Evolutionary conservation across 352 stramenopile species (phyloP).

Genomic region (Globisporangium lucens): DNA sequence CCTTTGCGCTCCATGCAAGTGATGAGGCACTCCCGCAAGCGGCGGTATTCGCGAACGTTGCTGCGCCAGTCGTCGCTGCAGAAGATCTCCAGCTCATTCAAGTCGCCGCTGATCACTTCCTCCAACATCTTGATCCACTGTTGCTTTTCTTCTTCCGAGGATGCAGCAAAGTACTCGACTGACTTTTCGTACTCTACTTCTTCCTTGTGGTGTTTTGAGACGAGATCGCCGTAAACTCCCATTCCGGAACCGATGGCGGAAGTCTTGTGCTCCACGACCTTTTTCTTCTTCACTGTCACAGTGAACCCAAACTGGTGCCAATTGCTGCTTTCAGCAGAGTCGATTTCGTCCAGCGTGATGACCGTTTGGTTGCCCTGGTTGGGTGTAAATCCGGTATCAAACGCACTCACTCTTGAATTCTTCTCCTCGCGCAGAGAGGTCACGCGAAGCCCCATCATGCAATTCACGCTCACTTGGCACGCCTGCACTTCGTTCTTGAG

Average conservation of each 20-base stretch:
- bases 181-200: slow-evolving; percentile 35
- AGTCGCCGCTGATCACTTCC: slow-evolving; percentile 73
- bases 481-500: slow-evolving; percentile 74
- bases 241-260: slow-evolving; percentile 6
- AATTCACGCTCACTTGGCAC: slow-evolving; percentile 76
- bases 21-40: slow-evolving; percentile 73
- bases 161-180: slow-evolving; percentile 73
- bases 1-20: slow-evolving; percentile 81
- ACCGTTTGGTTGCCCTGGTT: slow-evolving; percentile 63
- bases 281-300: slow-evolving; percentile 65
- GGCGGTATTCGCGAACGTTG: slow-evolving; percentile 81
- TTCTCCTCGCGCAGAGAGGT: slow-evolving; percentile 55
- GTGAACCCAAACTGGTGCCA: slow-evolving; percentile 77
- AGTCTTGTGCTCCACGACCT: slow-evolving; percentile 9
- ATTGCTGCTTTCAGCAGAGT: slow-evolving; percentile 61
- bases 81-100: slow-evolving; percentile 84
- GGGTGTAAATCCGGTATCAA: slow-evolving; percentile 53
- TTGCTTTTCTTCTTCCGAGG: slow-evolving; percentile 59
- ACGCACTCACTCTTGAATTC: slow-evolving; percentile 22
- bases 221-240: slow-evolving; percentile 16
- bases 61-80: slow-evolving; percentile 88
- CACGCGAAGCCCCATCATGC: slow-evolving; percentile 84
- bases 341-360: slow-evolving; percentile 81
- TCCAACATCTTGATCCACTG: slow-evolving; percentile 70
- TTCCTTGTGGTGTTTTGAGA: slow-evolving; percentile 22